These are phyloP conservation scores for Ascobolus immersus DNA, from an alignment of 495 filamentous ascomycete genomes.

Conservation along the genomic window DNA sequence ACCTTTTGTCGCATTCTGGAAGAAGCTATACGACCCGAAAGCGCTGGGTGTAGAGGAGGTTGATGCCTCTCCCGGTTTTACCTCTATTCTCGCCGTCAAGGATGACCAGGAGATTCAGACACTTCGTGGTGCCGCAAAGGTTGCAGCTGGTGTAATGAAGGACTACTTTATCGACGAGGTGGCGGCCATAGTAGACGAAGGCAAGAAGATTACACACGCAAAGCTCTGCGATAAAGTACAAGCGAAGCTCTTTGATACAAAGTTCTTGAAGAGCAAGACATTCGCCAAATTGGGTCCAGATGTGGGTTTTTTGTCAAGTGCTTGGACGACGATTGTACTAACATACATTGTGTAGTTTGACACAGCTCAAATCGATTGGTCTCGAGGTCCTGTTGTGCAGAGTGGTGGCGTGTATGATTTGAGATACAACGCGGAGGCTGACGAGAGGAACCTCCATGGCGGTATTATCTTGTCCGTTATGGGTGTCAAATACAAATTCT, in stretches of 20 bases:
- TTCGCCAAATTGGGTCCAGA: conserved; percentile 53
- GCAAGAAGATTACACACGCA: conserved; percentile 86
- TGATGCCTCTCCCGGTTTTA: conserved; percentile 61
- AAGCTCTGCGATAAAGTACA: conserved; percentile 61
- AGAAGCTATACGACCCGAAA: conserved; percentile 45
- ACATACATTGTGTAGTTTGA: conserved; percentile 32
- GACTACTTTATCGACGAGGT: conserved; percentile 94
- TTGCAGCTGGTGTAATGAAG: conserved; percentile 72
- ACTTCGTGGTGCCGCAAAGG: conserved; percentile 77
- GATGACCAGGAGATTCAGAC: conserved; percentile 73
- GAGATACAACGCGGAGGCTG: conserved; percentile 43
- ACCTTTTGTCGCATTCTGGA: conserved; percentile 91
- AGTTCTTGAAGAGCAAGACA: conserved; percentile 67
- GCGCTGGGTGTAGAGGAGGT: conserved; percentile 71
- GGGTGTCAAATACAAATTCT: conserved; percentile 81
- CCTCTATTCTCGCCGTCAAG: conserved; percentile 68
- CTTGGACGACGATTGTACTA: conserved; percentile 1
- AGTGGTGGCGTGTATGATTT: conserved; percentile 90
- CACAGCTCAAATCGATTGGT: conserved; percentile 78
- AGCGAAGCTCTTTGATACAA: conserved; percentile 67
- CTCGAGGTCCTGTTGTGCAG: conserved; percentile 69
- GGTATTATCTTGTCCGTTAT: conserved; percentile 81
- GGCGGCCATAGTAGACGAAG: conserved; percentile 77
- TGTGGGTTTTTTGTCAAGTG: conserved; percentile 7
- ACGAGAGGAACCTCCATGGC: conserved; percentile 65